Evolutionary conservation across 805 yeast genomes (phyloP), one percentile per base, ranked within the genome.

Genomic region (Clavispora santaluciae): DNA sequence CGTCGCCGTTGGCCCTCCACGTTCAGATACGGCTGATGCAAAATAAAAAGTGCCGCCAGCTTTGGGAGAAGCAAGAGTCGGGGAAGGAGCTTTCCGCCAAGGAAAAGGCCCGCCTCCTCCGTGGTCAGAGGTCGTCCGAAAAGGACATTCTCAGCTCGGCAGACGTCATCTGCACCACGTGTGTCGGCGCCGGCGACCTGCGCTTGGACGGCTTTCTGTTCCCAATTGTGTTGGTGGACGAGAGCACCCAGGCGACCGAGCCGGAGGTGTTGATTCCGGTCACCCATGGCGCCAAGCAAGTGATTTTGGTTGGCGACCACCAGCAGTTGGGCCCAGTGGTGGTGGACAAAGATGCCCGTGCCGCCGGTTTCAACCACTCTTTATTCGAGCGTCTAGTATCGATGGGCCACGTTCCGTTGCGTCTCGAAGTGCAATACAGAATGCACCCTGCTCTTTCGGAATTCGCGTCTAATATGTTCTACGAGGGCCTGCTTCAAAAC

Each of bases 251-350:
- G 64, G 91, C 96, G 2, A 77, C 91, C 0, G 98, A 90, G 60
- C 96, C 96, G 1, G 96, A 89, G 60, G 79, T 86, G 54, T 71
- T 90, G 54, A 87, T 90, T 49, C 96, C 98, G 10, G 77, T 90
- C 28, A 88, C 84, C 2, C 84, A 82, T 50, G 96, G 96, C 20
- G 89, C 95, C 35, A 84, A 83, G 56, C 96, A 90, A 58, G 87
- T 89, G 6, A 78, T 90, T 35, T 66, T 90, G 24, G 96, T 89
- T 28, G 98, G 98, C 56, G 98, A 90, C 61, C 97, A 91, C 63
- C 91, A 88, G 64, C 98, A 90, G 67, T 70, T 90, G 49, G 96
- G 97, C 1, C 97, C 98, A 0, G 95, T 89, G 18, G 83, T 91
- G 36, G 62, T 86, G 41, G 88, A 86, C 51, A 77, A 79, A 53